These are phyloP conservation scores for Aeschynomene evenia DNA, from an alignment of 306 rosid species.

Conservation along the genomic window DNA sequence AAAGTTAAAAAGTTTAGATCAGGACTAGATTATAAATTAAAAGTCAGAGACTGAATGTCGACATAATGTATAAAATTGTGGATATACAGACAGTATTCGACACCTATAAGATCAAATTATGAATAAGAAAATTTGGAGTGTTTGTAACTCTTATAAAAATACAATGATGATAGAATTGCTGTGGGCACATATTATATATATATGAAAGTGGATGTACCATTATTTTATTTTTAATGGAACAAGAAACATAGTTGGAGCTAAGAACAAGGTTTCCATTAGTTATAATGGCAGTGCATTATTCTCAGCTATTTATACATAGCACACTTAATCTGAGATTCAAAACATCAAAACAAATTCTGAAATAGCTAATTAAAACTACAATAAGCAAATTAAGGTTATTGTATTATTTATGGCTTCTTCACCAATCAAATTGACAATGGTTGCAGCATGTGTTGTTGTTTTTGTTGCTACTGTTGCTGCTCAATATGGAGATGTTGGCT, in stretches of 20 bases:
- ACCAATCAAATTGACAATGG: constrained; percentile 21
- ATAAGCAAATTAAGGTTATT: neutral
- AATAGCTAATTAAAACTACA: neutral
- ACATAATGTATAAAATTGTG: too few relatives aligned
- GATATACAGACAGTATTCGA: too few relatives aligned
- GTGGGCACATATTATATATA: too few relatives aligned
- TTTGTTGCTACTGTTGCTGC: constrained; percentile 39
- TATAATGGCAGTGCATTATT: constrained; percentile 7
- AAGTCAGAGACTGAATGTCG: too few relatives aligned
- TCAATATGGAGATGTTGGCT: constrained; percentile 24
- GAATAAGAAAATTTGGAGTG: too few relatives aligned
- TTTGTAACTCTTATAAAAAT: too few relatives aligned
- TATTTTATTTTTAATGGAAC: too few relatives aligned
- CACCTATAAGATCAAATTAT: too few relatives aligned
- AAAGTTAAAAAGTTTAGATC: too few relatives aligned
- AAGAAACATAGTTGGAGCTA: constrained; percentile 10
- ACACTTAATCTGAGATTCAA: constrained; percentile 7
- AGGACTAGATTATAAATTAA: too few relatives aligned
- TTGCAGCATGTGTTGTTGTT: constrained; percentile 41
- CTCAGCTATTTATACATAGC: constrained; percentile 24
- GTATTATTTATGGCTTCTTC: constrained; percentile 37
- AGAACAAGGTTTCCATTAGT: constrained; percentile 3
- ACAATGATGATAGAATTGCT: too few relatives aligned
- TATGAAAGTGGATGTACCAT: too few relatives aligned
- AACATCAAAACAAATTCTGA: constrained; percentile 3